Base-by-base conservation (phyloP, 768 basidiomycete genomes). In the Boletus vermiculosoides region DNA sequence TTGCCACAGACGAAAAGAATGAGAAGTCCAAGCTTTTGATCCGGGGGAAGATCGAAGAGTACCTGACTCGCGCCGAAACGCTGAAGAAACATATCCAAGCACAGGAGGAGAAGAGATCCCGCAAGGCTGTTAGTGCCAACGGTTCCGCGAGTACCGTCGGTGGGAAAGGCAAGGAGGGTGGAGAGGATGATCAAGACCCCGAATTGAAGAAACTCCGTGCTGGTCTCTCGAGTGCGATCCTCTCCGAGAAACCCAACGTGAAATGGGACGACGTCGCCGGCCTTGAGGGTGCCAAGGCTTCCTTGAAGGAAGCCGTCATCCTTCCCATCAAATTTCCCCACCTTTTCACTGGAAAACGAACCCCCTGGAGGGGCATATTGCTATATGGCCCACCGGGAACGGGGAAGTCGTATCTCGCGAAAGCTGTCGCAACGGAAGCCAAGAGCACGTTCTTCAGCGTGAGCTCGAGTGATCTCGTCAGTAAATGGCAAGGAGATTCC, bases 261-360 rank as follows among this genome's bases (percentile, higher is more conserved):
- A 88, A 87, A 65, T 99, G 97, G 97, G 94, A 98, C 66, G 97
- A 99, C 71, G 96, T 99, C 47, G 97, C 97, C 16, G 97, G 97
- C 47, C 81, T 99, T 11, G 94, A 96, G 67, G 86, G 83, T 28
- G 97, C 96, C 44, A 99, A 98, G 73, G 94, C 95, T 41, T 84
- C 96, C 5, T 76, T 99, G 67, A 98, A 98, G 71, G 97, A 98
- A 72, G 96, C 97, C 37, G 97, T 98, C 70, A 97, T 98, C 69
- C 80, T 99, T n/a, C 97, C 97, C 5, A 98, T 98, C 82, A 98
- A 98, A 73, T 98, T 98, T 66, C 97, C 97, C 2, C 94, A 98
- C 73, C 82, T 99, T 30, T 99, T 99, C 75, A 98, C 95, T 1
- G 97, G 96, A 39, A 98, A 98, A 73, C 88, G 97, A 18, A 98